These are phyloP conservation scores for Voacanga thouarsii DNA, from an alignment of 257 asterid genomes.

Conservation along the genomic window DNA sequence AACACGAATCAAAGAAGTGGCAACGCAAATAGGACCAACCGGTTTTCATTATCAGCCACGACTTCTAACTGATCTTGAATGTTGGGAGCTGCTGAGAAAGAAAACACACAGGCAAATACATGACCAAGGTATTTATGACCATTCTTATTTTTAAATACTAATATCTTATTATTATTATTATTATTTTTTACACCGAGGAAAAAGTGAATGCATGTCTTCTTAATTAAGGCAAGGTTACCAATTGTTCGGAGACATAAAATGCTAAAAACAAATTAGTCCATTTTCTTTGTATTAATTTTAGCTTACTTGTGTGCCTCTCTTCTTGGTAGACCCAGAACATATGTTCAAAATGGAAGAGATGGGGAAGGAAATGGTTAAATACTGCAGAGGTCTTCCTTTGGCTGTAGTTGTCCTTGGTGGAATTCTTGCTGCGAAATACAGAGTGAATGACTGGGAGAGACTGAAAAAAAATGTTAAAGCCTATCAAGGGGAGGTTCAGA, in stretches of 20 bases:
- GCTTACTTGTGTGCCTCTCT: not conserved
- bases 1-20: too few species aligned
- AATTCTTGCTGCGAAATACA: not conserved
- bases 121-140: not conserved
- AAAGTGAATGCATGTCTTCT: too few species aligned
- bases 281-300: not conserved
- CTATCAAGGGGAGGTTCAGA: not conserved
- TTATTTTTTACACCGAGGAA: too few species aligned
- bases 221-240: too few species aligned
- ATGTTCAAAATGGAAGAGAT: slow-evolving; percentile 27
- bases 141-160: not conserved
- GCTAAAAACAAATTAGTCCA: too few species aligned
- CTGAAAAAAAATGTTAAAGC: slow-evolving; percentile 5
- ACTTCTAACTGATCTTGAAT: slow-evolving; percentile 19
- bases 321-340: slow-evolving; percentile 18
- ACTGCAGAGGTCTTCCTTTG: slow-evolving; percentile 29
- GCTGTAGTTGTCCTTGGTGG: slow-evolving; percentile 16
- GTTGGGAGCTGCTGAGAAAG: not conserved
- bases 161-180: too few species aligned
- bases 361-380: slow-evolving; percentile 35
- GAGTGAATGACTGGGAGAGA: not conserved
- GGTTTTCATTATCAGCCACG: slow-evolving; percentile 27
- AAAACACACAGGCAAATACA: not conserved
- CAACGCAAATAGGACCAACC: slow-evolving; percentile 21
- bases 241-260: too few species aligned